A percentile compares a stretch with the other conserved stretches of the same genome.
Conservation (phyloP, 768 basidiomycete species). For the Termitomyces eurrhizus region DNA sequence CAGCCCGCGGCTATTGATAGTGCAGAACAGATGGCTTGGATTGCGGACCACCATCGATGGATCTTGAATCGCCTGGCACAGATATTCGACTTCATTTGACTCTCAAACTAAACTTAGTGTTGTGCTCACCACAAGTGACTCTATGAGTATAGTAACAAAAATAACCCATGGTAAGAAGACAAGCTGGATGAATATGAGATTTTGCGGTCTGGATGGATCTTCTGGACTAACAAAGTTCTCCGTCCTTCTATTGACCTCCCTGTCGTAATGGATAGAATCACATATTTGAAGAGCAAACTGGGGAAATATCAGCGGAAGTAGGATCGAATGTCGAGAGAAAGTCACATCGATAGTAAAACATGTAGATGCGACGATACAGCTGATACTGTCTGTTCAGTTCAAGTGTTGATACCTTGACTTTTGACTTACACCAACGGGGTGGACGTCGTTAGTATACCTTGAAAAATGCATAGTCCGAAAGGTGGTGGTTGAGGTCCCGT, state of each 20-base stretch:
- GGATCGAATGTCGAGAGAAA: neutral
- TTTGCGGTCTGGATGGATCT: neutral
- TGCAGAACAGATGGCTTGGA: constrained; percentile 1
- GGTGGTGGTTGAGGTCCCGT: constrained; percentile 1
- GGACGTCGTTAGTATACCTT: constrained; percentile 4
- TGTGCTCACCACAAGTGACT: neutral
- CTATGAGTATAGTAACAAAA: neutral
- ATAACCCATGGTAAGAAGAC: constrained; percentile 3
- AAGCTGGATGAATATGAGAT: neutral
- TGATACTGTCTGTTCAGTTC: neutral
- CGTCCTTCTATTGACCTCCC: neutral
- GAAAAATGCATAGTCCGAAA: constrained; percentile 10
- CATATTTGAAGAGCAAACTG: constrained; percentile 3
- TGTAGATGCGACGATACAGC: constrained; percentile 9
- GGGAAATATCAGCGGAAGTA: neutral
- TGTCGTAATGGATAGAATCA: neutral
- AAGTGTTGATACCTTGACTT: neutral
- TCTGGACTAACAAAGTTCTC: constrained; percentile 1
- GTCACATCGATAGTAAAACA: constrained; percentile 8
- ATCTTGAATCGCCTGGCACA: neutral
- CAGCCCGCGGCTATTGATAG: neutral
- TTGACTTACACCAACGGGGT: constrained; percentile 4
- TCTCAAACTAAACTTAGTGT: neutral
- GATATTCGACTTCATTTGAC: neutral
- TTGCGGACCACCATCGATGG: neutral